Conservation (phyloP, 2,329 filamentous ascomycete genomes). For the Cytospora chrysosperma region DNA sequence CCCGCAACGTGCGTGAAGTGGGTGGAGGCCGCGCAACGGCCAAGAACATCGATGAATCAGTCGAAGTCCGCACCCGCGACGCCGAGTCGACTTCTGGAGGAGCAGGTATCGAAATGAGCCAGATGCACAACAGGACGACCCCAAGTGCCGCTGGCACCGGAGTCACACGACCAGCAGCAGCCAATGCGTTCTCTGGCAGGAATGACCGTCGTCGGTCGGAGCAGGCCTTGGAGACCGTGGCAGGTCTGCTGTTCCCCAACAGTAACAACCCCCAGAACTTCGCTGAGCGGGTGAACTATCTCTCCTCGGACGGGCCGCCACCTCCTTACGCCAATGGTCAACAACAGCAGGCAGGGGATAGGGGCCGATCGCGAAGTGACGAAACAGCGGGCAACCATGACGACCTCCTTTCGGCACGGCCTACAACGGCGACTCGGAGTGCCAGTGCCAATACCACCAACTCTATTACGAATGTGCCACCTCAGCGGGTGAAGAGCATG, state of each 20-base stretch:
- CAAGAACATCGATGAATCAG: slow-evolving; percentile 37
- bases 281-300: slow-evolving; percentile 38
- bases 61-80: slow-evolving; percentile 27
- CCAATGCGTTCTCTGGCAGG: slow-evolving; percentile 41
- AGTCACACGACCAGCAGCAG: slow-evolving; percentile 25
- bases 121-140: slow-evolving; percentile 28
- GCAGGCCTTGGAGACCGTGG: slow-evolving; percentile 42
- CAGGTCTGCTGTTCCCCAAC: slow-evolving; percentile 50
- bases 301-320: slow-evolving; percentile 46
- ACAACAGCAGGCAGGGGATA: slow-evolving; percentile 24
- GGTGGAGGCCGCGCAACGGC: slow-evolving; percentile 48
- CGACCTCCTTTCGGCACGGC: slow-evolving; percentile 24
- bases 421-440: slow-evolving; percentile 40
- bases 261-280: slow-evolving; percentile 31
- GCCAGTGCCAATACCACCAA: slow-evolving; percentile 46
- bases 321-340: slow-evolving; percentile 38
- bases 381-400: background rate
- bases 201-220: slow-evolving; percentile 47
- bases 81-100: background rate
- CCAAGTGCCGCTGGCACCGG: slow-evolving; percentile 8
- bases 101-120: slow-evolving; percentile 31
- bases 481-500: slow-evolving; percentile 59
- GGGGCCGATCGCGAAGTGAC: slow-evolving; percentile 30
- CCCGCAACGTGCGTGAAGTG: slow-evolving; percentile 55
- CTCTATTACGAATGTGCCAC: slow-evolving; percentile 47